Base-by-base conservation (phyloP, 129 eudicot genomes). In the Mikania micrantha region DNA sequence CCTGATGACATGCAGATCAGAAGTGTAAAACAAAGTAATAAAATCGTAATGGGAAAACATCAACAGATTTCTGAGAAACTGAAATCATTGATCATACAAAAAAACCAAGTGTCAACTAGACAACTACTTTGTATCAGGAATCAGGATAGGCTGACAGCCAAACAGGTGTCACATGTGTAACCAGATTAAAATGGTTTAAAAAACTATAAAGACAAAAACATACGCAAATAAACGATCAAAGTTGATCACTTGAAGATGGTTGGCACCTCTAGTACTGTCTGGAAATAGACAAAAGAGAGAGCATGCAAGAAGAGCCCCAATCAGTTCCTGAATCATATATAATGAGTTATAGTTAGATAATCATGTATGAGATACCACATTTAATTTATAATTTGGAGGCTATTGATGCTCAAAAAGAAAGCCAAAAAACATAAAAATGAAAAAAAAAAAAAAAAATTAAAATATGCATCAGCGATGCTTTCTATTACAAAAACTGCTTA, bases 211-310 rank as follows among this genome's bases (percentile, higher is more conserved):
- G 12, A 45, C 17, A 58, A 52, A 27, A 44, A 86, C 96, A 83
- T 94, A 94, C 99, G 85, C 83, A 83, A 94, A 94, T 70, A 94
- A 80, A 66, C 69, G 50, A 75, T 90, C 95, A 71, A 90, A 94
- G 84, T 90, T 94, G 93, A 89, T 87, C 39, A 66, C 25, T 75
- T 82, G 99, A 31, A 94, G 97, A 90, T 74, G 77, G 56, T 79
- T 84, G 85, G 88, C 87, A 78, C 83, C 84, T 90, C 99, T 85
- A 69, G 49, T 34, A 69, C 59, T 68, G 61, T 67, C 72, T 28
- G 99, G 99, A 76, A 85, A 94, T 75, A 94, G 81, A 82, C 97
- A 94, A 80, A 94, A 84, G 78, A 89, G 74, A 27, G 97, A 80
- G 80, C 97, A 89, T 35, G 86, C 80, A 72, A 94, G 85, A 78